These are phyloP conservation scores for Fremontodendron californicum DNA, from an alignment of 345 rosid genomes.

Conservation along the genomic window DNA sequence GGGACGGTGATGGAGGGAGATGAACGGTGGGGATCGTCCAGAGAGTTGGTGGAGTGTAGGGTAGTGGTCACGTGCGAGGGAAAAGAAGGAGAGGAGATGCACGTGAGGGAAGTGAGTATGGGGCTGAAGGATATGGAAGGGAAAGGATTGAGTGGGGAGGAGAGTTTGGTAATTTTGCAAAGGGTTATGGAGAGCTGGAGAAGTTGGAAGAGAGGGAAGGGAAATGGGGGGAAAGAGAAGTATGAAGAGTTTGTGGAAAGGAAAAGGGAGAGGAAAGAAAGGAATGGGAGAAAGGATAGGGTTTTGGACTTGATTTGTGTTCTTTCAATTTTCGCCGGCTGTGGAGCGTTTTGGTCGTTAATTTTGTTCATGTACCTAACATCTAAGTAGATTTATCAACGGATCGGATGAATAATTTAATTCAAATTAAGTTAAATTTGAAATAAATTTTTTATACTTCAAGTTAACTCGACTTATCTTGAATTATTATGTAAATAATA, in stretches of 20 bases:
- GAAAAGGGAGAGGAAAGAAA: background rate
- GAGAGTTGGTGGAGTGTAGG: constrained; percentile 27
- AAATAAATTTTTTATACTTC: too few species aligned
- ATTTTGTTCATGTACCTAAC: background rate
- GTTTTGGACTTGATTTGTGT: background rate
- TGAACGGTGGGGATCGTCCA: constrained; percentile 2
- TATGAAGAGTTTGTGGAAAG: background rate
- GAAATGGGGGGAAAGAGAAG: background rate
- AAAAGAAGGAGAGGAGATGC: constrained; percentile 58
- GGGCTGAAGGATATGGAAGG: constrained; percentile 80
- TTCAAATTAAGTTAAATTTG: too few species aligned
- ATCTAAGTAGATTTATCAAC: too few species aligned
- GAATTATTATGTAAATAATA: too few species aligned
- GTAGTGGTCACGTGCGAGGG: constrained; percentile 39
- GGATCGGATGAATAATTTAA: too few species aligned
- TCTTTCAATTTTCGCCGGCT: background rate
- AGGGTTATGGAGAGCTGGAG: constrained; percentile 40
- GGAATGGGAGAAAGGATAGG: background rate
- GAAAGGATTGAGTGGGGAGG: constrained; percentile 57
- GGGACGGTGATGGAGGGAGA: constrained; percentile 33
- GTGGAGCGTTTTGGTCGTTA: background rate
- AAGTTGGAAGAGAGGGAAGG: constrained; percentile 13
- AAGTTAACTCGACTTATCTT: too few species aligned
- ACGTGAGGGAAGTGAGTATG: constrained; percentile 67
- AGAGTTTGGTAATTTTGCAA: constrained; percentile 54